phyloP scores from a whole-genome alignment of 129 eudicot species.

The Dittrichia graveolens region DNA sequence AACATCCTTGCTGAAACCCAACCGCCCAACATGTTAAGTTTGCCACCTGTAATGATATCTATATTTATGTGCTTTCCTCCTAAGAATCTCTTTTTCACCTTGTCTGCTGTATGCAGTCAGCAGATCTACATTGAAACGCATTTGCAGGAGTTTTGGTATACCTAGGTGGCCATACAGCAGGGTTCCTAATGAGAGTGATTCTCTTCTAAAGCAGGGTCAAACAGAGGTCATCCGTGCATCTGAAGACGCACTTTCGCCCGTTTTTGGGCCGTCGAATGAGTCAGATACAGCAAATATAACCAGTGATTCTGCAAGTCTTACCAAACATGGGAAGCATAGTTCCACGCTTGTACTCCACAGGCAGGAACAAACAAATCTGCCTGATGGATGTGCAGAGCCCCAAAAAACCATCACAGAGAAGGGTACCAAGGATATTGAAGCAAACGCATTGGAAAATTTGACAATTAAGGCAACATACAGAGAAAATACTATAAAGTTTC shows the following conservation, averaged over 20 bases:
- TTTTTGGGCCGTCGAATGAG: neutral
- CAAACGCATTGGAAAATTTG: neutral
- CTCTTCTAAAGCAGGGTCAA: neutral
- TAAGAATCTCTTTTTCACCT: neutral
- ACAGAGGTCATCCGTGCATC: neutral
- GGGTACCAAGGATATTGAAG: neutral
- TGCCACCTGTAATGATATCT: slow-evolving; percentile 3
- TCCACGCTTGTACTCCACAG: slow-evolving; percentile 9
- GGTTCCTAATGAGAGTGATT: neutral
- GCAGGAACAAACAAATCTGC: neutral
- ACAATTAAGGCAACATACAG: neutral
- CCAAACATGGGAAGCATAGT: slow-evolving; percentile 2
- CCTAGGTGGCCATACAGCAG: slow-evolving; percentile 15
- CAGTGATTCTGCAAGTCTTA: neutral
- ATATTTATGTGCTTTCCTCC: neutral
- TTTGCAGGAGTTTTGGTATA: slow-evolving; percentile 17
- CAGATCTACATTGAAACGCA: slow-evolving; percentile 21
- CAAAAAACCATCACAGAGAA: neutral
- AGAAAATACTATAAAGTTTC: neutral
- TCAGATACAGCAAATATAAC: neutral
- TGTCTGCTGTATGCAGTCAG: slow-evolving; percentile 8
- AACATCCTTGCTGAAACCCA: neutral
- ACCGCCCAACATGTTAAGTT: neutral
- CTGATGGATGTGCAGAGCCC: neutral
- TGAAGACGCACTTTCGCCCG: neutral